Evolutionary conservation across 2,329 filamentous ascomycete species (phyloP).

Genomic region (Colletotrichum acutatum): DNA sequence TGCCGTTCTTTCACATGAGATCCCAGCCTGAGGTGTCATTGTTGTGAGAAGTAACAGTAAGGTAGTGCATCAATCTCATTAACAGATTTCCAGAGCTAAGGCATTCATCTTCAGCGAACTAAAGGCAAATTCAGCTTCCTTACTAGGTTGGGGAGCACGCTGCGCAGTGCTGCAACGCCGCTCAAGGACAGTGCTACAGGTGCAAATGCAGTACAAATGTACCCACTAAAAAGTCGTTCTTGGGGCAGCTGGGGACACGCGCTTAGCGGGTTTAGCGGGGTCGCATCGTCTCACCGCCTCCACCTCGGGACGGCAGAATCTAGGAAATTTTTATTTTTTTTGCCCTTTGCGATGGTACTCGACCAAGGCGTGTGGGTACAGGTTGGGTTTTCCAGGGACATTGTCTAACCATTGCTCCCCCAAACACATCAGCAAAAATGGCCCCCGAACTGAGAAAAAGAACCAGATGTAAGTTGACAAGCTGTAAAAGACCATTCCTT

Average conservation of each 20-base stretch:
- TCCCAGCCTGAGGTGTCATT: not conserved
- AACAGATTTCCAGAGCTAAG: not conserved
- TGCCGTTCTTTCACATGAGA: not conserved
- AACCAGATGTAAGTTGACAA: slow-evolving; percentile 41
- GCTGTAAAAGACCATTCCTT: not conserved
- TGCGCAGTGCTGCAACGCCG: slow-evolving; percentile 7
- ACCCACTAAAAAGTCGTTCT: slow-evolving; percentile 21
- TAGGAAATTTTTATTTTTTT: slow-evolving; percentile 41
- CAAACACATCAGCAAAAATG: slow-evolving; percentile 46
- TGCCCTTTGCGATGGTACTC: slow-evolving; percentile 35
- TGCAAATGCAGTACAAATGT: not conserved
- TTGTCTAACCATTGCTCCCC: slow-evolving; percentile 2
- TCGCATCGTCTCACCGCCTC: slow-evolving; percentile 27
- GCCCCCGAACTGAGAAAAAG: slow-evolving; percentile 56
- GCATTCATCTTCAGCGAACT: too few relatives aligned
- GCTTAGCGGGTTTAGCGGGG: slow-evolving; percentile 16
- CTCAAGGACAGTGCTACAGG: not conserved
- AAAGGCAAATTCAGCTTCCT: not conserved
- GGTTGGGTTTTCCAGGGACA: slow-evolving; percentile 15
- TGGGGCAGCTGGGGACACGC: not conserved
- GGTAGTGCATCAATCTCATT: not conserved
- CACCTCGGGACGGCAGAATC: slow-evolving; percentile 33
- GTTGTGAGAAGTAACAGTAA: not conserved
- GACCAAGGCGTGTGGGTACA: not conserved
- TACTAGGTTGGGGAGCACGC: too few relatives aligned